Base-by-base conservation (phyloP, 2,329 filamentous ascomycete species). In the Fusarium decemcellulare region DNA sequence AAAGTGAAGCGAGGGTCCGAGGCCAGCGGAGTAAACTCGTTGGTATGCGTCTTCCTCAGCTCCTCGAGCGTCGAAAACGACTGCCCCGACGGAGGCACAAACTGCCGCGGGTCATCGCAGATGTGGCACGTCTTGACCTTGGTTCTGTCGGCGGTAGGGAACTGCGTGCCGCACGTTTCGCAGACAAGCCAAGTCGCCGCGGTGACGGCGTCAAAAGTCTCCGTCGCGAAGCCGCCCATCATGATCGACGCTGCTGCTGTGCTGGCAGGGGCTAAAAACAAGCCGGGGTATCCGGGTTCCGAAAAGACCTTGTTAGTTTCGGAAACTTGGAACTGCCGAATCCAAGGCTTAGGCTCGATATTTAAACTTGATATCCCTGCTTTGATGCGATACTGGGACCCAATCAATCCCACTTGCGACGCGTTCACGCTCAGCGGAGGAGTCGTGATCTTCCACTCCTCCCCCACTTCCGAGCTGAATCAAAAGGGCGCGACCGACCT, bases 41-140 rank as follows among this genome's bases (percentile, higher is more conserved):
- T 93, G 29, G 76, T 80, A 75, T 90, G 83, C 6, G 69, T 62
- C 11, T 74, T 72, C 18, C 79, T 80, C 27, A 89, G 73, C 1
- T 79, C 78, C 1, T 79, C 76, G 27, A 93, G 84, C 1, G 86
- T 90, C 0, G 89, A 91, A 81, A 92, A 94, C 23, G 83, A 78
- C 80, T 94, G 92, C 1, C 79, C 77, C 2, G 76, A 74, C 0
- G 74, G 65, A 0, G 91, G 91, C 0, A 92, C 89, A 74, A 87
- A 94, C 78, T 94, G 91, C 6, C 92, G 86, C 1, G 91, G 85
- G 76, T 93, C 91, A 77, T 93, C 91, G 80, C 92, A 94, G 67
- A 94, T 92, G 61, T 87, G 85, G 80, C 92, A 94, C 6, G 82
- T 86, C 57, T 80, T 84, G 44, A 89, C 80, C 30, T 83, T 74